Evolutionary conservation across 1,139 yeast species (phyloP).

Genomic region (Protomyces gravidus): DNA sequence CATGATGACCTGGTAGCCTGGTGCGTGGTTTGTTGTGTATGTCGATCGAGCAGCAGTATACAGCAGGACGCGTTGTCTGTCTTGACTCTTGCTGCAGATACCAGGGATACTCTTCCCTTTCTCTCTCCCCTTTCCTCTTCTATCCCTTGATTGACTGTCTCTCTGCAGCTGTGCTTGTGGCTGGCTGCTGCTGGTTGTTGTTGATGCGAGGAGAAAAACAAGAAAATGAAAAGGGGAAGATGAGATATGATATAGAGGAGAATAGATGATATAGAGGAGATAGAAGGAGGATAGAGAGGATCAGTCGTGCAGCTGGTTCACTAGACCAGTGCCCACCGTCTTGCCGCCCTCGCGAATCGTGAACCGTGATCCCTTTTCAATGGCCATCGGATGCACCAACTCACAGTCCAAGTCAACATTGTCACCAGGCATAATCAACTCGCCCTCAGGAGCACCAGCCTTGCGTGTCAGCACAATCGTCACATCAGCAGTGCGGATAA

Average conservation of each 20-base stretch:
- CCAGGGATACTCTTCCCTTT: too few relatives aligned
- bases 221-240: not conserved
- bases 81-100: too few relatives aligned
- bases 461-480: slow-evolving; percentile 91
- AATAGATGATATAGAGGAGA: not conserved
- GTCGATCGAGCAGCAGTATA: too few relatives aligned
- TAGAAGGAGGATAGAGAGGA: not conserved
- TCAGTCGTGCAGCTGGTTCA: slow-evolving; percentile 42
- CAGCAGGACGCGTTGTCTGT: too few relatives aligned
- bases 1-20: too few relatives aligned
- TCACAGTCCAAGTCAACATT: slow-evolving; percentile 94
- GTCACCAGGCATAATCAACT: slow-evolving; percentile 97
- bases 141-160: too few relatives aligned
- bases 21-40: too few relatives aligned
- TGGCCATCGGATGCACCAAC: slow-evolving; percentile 84
- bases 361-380: slow-evolving; percentile 96
- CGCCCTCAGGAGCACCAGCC: slow-evolving; percentile 51
- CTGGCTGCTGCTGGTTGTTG: not conserved
- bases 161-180: too few relatives aligned
- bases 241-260: not conserved
- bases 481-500: slow-evolving; percentile 93
- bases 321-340: slow-evolving; percentile 97
- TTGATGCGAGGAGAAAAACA: not conserved
- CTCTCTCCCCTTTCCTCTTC: too few relatives aligned
- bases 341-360: slow-evolving; percentile 99